Evolutionary conservation across 2,329 filamentous ascomycete genomes (phyloP).

Genomic region (Blumeriella jaapii): DNA sequence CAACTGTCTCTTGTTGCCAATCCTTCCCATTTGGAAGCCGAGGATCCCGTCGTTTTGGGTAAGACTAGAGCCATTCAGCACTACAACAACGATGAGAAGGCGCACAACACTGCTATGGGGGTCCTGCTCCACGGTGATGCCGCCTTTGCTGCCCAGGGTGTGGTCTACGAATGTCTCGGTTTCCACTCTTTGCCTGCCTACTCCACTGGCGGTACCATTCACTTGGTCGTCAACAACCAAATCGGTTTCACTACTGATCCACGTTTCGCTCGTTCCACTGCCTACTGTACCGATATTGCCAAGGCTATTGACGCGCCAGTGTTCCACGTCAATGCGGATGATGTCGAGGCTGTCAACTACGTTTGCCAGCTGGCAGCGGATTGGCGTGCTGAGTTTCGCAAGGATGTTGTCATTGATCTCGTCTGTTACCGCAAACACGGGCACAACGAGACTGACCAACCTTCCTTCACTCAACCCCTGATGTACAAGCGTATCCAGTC

Average conservation of each 20-base stretch:
- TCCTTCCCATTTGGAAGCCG: conserved; percentile 93
- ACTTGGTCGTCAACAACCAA: conserved; percentile 98
- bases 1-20: conserved; percentile 97
- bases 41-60: conserved; percentile 93
- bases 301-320: conserved; percentile 97
- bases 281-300: conserved; percentile 98
- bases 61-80: conserved; percentile 98
- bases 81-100: conserved; percentile 93
- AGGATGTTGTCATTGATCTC: conserved; percentile 94
- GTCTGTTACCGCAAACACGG: conserved; percentile 99
- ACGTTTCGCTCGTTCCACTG: conserved; percentile 90
- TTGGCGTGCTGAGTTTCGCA: conserved; percentile 97
- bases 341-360: conserved; percentile 97
- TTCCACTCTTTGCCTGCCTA: conserved; percentile 94
- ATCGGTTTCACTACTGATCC: conserved; percentile 99
- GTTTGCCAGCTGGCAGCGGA: conserved; percentile 94
- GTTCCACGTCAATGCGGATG: conserved; percentile 98
- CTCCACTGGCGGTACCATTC: conserved; percentile 93
- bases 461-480: conserved; percentile 96
- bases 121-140: conserved; percentile 95
- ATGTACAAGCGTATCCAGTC: conserved; percentile 98
- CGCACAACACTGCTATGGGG: conserved; percentile 84
- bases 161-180: conserved; percentile 97
- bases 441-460: conserved; percentile 99
- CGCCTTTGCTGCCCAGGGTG: conserved; percentile 89